phyloP scores from a whole-genome alignment of 163 green algal genomes.

The Scenedesmus sp. region DNA sequence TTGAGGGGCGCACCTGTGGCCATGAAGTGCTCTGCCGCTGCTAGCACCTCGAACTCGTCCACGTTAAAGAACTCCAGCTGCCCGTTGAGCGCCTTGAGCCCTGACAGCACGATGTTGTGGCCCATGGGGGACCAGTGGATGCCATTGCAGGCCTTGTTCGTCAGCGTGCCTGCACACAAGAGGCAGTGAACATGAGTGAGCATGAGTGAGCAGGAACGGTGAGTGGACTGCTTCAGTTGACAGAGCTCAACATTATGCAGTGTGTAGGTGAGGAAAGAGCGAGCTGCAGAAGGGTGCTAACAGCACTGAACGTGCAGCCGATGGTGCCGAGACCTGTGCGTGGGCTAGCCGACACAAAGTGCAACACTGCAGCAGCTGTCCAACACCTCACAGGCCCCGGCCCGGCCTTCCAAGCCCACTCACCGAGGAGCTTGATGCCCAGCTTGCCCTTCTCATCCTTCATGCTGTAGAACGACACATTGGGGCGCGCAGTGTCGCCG shows the following conservation, averaged over 20 bases:
- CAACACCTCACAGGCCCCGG: not conserved
- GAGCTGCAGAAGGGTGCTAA: not conserved
- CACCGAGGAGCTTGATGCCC: constrained; percentile 69
- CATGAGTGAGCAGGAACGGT: too few relatives aligned
- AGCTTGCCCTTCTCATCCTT: constrained; percentile 84
- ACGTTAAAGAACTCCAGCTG: constrained; percentile 99
- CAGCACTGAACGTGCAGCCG: too few relatives aligned
- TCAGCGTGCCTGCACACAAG: constrained; percentile 63
- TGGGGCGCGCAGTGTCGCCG: constrained; percentile 81
- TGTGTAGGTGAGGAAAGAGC: not conserved
- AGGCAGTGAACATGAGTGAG: too few relatives aligned
- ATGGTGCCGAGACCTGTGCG: too few relatives aligned
- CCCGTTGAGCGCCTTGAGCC: constrained; percentile 92
- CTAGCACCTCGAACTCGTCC: constrained; percentile 94
- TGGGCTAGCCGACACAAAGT: not conserved
- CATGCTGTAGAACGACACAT: constrained; percentile 97
- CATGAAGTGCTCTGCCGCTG: constrained; percentile 98
- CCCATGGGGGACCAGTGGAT: constrained; percentile 92
- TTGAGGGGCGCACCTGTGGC: constrained; percentile 77
- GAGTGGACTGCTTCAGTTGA: too few relatives aligned
- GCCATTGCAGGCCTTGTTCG: constrained; percentile 80
- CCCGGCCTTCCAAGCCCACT: too few relatives aligned
- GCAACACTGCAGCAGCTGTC: not conserved
- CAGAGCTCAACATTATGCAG: too few relatives aligned
- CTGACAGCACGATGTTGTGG: constrained; percentile 94